Evolutionary conservation across 306 rosid species (phyloP).

Genomic region (barrel medic (Medicago truncatula)): DNA sequence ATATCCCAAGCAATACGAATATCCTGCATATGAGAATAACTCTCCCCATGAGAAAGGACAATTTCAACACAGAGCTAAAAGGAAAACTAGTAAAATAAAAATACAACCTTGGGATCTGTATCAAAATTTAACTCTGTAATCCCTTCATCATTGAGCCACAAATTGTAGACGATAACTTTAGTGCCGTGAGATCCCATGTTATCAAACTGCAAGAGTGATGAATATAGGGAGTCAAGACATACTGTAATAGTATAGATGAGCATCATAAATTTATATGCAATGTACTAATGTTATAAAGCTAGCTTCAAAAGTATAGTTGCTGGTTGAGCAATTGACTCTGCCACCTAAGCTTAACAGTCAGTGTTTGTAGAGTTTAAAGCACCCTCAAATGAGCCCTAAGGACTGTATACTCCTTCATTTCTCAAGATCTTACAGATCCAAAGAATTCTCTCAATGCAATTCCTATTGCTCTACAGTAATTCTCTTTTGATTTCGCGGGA

Average conservation of each 20-base stretch:
- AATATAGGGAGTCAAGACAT: constrained; percentile 29
- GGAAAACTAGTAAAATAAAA: constrained; percentile 13
- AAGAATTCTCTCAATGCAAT: too few relatives aligned
- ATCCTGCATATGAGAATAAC: constrained; percentile 62
- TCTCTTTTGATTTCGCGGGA: too few relatives aligned
- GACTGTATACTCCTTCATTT: too few relatives aligned
- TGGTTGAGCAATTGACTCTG: not conserved
- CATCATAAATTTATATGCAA: constrained; percentile 12
- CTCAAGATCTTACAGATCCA: too few relatives aligned
- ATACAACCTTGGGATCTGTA: constrained; percentile 69
- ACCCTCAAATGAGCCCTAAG: too few relatives aligned
- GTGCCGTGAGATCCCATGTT: constrained; percentile 89
- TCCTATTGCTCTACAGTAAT: too few relatives aligned
- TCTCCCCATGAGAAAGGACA: constrained; percentile 18
- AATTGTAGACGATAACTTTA: constrained; percentile 83
- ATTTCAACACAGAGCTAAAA: constrained; percentile 15
- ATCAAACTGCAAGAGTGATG: constrained; percentile 62
- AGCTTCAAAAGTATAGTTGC: constrained; percentile 19
- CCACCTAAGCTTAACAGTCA: too few relatives aligned
- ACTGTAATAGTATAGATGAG: constrained; percentile 1
- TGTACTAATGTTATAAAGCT: not conserved
- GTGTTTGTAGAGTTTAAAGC: too few relatives aligned
- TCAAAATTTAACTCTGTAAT: constrained; percentile 75
- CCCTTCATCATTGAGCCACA: constrained; percentile 80
- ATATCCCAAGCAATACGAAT: constrained; percentile 71